These are phyloP conservation scores for Pezicula radicicola DNA, from an alignment of 2,329 filamentous ascomycete genomes.

Conservation along the genomic window DNA sequence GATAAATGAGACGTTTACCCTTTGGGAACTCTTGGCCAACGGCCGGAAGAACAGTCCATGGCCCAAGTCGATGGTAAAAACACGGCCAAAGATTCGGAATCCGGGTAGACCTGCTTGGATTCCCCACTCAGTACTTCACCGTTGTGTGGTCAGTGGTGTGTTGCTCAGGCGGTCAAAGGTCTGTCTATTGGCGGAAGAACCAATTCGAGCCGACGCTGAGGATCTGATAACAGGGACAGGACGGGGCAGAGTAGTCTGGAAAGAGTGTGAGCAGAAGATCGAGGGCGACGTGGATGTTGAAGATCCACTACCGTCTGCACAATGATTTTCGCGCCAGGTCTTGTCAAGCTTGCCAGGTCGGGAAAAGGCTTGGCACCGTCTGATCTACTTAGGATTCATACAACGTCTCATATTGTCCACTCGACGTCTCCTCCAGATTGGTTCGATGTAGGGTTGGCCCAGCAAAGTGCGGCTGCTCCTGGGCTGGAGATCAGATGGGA, in stretches of 20 bases:
- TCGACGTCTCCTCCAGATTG: no score
- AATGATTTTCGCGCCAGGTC: no score
- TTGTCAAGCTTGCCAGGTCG: not conserved
- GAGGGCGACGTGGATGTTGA: no score
- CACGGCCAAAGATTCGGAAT: not conserved
- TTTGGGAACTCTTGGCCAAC: not conserved
- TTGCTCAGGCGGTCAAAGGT: not conserved
- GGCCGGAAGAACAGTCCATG: not conserved
- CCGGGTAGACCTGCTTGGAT: not conserved
- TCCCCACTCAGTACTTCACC: not conserved
- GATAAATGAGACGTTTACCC: not conserved
- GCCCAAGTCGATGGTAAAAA: not conserved
- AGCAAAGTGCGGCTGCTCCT: no score
- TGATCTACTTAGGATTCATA: not conserved
- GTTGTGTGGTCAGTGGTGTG: not conserved
- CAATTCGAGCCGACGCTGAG: no score
- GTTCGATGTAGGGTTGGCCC: no score
- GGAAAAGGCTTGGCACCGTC: not conserved
- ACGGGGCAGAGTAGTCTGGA: no score
- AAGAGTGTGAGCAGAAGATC: no score
- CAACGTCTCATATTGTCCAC: not conserved
- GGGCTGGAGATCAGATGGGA: no score
- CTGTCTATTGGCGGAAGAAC: not conserved
- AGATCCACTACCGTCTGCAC: no score
- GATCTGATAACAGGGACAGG: no score